Percentiles rank a stretch among this genome's conserved stretches.
Evolutionary conservation across 169 alveolate genomes (phyloP).

Genomic region (Amoebophrya sp.): DNA sequence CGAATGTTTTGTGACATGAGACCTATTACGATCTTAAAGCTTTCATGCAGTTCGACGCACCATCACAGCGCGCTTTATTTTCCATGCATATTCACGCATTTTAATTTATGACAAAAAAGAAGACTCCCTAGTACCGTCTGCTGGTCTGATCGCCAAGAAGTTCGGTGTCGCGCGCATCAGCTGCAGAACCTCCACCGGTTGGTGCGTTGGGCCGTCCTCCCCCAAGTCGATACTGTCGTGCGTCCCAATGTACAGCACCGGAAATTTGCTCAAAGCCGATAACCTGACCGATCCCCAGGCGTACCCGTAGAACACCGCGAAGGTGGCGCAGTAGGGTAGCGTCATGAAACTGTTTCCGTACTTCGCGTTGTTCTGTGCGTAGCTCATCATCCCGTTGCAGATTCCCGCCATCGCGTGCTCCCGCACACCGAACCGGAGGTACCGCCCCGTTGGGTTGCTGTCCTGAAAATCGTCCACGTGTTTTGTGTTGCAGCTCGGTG

Average conservation of each 20-base stretch:
- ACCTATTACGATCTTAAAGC: too few relatives aligned
- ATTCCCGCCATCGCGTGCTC: slow-evolving; percentile 69
- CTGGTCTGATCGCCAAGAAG: slow-evolving; percentile 58
- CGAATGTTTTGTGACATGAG: too few relatives aligned
- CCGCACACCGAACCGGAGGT: slow-evolving; percentile 56
- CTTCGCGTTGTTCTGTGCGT: slow-evolving; percentile 52
- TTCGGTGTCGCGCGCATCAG: slow-evolving; percentile 55
- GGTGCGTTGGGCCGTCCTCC: slow-evolving; percentile 71
- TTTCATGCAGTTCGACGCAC: too few relatives aligned
- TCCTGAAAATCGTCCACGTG: background rate
- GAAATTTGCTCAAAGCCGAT: slow-evolving; percentile 55
- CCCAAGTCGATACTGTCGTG: slow-evolving; percentile 70
- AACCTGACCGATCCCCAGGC: slow-evolving; percentile 64
- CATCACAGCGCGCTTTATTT: too few relatives aligned
- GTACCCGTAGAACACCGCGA: slow-evolving; percentile 59
- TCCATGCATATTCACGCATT: too few relatives aligned
- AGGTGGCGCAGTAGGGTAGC: slow-evolving; percentile 60
- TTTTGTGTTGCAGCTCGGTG: background rate
- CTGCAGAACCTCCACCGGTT: slow-evolving; percentile 59
- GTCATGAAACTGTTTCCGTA: background rate
- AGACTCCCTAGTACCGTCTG: slow-evolving; percentile 61
- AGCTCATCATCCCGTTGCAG: slow-evolving; percentile 59
- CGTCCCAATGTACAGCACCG: slow-evolving; percentile 57
- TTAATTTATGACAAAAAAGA: too few relatives aligned
- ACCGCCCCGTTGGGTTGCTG: background rate